A percentile compares a stretch with the other conserved stretches of the same genome.
These are phyloP conservation scores for Huntiella moniliformis DNA, from an alignment of 2,329 filamentous ascomycete species.

Conservation along the genomic window DNA sequence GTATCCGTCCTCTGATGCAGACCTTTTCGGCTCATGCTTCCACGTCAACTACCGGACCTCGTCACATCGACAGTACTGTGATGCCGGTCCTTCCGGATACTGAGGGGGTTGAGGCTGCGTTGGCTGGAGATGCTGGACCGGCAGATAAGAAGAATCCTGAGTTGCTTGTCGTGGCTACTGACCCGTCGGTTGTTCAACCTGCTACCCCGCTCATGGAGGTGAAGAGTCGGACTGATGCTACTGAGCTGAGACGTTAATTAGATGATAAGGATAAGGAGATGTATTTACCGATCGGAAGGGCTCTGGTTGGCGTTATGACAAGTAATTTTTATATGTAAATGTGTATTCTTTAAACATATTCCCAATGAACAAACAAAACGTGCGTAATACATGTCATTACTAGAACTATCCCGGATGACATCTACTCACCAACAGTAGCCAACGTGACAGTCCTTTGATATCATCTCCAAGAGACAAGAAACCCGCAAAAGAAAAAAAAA, in stretches of 20 bases:
- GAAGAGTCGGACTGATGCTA: constrained; percentile 39
- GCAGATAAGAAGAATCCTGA: constrained; percentile 14
- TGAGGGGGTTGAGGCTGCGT: constrained; percentile 10
- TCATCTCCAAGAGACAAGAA: neutral
- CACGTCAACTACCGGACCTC: constrained; percentile 18
- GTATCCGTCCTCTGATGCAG: constrained; percentile 38
- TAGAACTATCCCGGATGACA: neutral
- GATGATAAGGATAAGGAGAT: constrained; percentile 15
- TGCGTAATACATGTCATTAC: no score
- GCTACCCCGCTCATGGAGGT: constrained; percentile 35
- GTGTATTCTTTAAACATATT: neutral
- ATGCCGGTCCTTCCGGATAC: constrained; percentile 22
- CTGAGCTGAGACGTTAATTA: constrained; percentile 32
- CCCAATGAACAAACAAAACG: neutral
- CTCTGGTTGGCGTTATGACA: neutral
- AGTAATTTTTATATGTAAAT: neutral
- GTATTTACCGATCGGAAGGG: constrained; percentile 1
- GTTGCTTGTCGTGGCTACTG: constrained; percentile 36
- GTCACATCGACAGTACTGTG: constrained; percentile 32
- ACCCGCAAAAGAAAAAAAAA: constrained; percentile 2
- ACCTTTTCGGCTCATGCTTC: constrained; percentile 34
- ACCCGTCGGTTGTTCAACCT: constrained; percentile 33
- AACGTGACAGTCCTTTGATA: neutral
- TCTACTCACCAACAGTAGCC: neutral
- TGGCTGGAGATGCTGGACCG: constrained; percentile 24